Base-by-base conservation (phyloP, 495 filamentous ascomycete species). In the Penicillium chermesinum region DNA sequence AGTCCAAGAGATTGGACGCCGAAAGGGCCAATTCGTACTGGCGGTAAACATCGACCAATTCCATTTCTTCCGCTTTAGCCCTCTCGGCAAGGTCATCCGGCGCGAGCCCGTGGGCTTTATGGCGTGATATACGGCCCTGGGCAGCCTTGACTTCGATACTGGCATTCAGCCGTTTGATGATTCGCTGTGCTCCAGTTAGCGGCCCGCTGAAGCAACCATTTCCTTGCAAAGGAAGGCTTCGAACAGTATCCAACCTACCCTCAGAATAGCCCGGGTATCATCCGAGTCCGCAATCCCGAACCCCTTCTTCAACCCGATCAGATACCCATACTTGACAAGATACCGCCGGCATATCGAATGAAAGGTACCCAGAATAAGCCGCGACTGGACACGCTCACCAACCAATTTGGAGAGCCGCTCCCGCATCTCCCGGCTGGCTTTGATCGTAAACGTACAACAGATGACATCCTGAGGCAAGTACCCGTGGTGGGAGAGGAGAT, bases 381-480 rank as follows among this genome's bases (percentile, higher is more conserved):
- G 86, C 38, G 76, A 83, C 66, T 91, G 88, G 20, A 86, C 65
- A 2, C 82, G 85, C 54, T 87, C 80, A 2, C 89, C 89, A 15
- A 97, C 74, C 10, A 93, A 73, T 49, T 80, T 82, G 0, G 83
- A 81, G 27, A 99, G 83, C 18, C 94, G 80, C 57, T 88, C 81
- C 50, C 88, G 88, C 94, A 99, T 99, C 67, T 99, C 94, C 14
- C 86, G 82, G 14, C 93, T 88, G 3, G 93, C 93, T 65, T 97
- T 99, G 63, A 95, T 88, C 2, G 94, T 99, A 62, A 99, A 99
- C 0, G 94, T 99, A 50, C 91, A 91, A 46, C 95, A 94, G 37
- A 99, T 84, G 61, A 99, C 81, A 74, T 97, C 93, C 73, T 89
- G 85, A 54, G 94, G 91, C 35, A 81, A 81, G 57, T 88, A 82